Percentiles rank a stretch among this genome's conserved stretches.
These are phyloP conservation scores for Sporothrix pseudoabietina DNA, from an alignment of 2,329 filamentous ascomycete genomes.

Conservation along the genomic window DNA sequence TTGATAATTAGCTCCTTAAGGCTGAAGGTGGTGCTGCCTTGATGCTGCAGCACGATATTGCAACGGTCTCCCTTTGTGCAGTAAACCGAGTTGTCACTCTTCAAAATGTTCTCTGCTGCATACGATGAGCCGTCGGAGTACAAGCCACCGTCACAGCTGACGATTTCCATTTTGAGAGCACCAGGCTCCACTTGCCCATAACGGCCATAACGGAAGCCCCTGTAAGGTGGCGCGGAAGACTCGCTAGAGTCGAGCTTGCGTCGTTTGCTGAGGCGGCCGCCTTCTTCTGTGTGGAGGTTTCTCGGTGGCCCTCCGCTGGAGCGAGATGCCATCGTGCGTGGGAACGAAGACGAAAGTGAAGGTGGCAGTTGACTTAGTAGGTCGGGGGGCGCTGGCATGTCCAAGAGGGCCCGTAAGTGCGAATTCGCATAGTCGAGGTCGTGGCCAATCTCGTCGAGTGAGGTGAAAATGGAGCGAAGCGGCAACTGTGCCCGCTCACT, in stretches of 20 bases:
- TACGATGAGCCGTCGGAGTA: conserved; percentile 64
- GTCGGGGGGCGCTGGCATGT: conserved; percentile 37
- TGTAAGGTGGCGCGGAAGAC: conserved; percentile 48
- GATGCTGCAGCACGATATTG: conserved; percentile 82
- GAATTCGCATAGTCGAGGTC: conserved; percentile 49
- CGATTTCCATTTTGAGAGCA: conserved; percentile 79
- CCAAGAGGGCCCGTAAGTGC: conserved; percentile 49
- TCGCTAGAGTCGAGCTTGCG: conserved; percentile 69
- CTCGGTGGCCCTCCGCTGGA: neutral
- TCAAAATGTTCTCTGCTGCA: conserved; percentile 77
- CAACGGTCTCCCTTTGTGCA: conserved; percentile 86
- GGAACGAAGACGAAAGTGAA: neutral
- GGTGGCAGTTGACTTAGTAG: conserved; percentile 15
- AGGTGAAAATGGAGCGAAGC: conserved; percentile 17
- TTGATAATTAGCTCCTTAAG: conserved; percentile 86
- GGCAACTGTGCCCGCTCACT: neutral
- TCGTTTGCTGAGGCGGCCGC: conserved; percentile 62
- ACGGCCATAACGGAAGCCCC: conserved; percentile 76
- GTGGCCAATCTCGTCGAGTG: conserved; percentile 34
- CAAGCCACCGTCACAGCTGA: conserved; percentile 83
- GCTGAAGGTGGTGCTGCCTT: conserved; percentile 77
- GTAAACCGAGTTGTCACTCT: conserved; percentile 81
- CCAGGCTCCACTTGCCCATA: conserved; percentile 87
- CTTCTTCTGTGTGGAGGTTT: conserved; percentile 31
- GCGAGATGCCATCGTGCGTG: conserved; percentile 23